A percentile compares a stretch with the other conserved stretches of the same genome.
phyloP scores from a whole-genome alignment of 768 basidiomycete genomes.

The Tephrocybe rancida region DNA sequence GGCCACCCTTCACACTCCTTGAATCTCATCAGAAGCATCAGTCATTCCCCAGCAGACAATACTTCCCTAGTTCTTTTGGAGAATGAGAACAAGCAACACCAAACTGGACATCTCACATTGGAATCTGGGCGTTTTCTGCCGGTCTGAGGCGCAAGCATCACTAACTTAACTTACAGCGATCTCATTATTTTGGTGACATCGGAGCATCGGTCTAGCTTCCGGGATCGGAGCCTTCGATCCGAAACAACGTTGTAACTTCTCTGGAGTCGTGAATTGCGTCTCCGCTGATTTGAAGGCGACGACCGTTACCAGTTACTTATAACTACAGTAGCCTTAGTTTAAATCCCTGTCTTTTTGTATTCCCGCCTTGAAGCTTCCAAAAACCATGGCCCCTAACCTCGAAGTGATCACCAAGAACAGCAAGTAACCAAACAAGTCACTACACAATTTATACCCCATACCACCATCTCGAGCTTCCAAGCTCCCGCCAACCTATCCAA shows the following conservation, averaged over 20 bases:
- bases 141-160: no score
- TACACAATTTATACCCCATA: constrained; percentile 30
- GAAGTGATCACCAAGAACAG: constrained; percentile 1
- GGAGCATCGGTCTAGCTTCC: constrained; percentile 10
- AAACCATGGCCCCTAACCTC: background rate
- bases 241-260: background rate
- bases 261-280: background rate
- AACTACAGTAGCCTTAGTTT: no score
- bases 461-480: constrained; percentile 26
- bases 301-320: background rate
- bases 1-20: no score
- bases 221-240: constrained; percentile 7
- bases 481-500: constrained; percentile 18
- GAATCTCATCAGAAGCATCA: no score
- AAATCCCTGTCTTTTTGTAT: no score
- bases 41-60: no score
- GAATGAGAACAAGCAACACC: no score
- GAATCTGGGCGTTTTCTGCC: no score
- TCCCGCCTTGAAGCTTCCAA: no score
- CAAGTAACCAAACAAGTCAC: constrained; percentile 19
- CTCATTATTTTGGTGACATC: constrained; percentile 11
- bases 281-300: background rate
- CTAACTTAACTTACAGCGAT: no score
- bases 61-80: background rate
- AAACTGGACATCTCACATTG: no score